Evolutionary conservation across 108 stramenopile species (phyloP).

Genomic region (Nannochloropsis gaditana): DNA sequence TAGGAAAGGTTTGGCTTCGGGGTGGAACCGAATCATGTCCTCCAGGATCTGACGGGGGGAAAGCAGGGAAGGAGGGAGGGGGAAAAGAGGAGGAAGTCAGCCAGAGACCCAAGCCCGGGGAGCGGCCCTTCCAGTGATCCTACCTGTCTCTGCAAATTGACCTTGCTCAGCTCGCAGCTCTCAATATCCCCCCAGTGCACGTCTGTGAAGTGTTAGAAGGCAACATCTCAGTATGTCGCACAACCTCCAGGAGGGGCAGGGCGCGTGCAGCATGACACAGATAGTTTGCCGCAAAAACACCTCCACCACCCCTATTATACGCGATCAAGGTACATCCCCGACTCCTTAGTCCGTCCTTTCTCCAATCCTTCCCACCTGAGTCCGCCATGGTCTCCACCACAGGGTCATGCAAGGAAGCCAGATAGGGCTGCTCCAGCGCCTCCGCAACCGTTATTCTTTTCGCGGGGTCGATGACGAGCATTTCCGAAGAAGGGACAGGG

Average conservation of each 20-base stretch:
- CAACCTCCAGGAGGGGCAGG: too few species aligned
- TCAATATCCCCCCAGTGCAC: conserved; percentile 47
- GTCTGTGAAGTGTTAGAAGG: background rate
- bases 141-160: conserved; percentile 32
- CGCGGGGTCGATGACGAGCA: conserved; percentile 80
- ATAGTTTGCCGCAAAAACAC: too few species aligned
- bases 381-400: conserved; percentile 46
- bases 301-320: too few species aligned
- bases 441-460: conserved; percentile 76
- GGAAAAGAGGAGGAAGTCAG: background rate
- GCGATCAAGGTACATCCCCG: too few species aligned
- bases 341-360: too few species aligned
- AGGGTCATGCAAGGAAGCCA: conserved; percentile 51
- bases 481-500: conserved; percentile 70
- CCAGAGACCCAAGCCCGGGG: background rate
- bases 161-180: conserved; percentile 45
- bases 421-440: conserved; percentile 67
- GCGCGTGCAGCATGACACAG: too few species aligned
- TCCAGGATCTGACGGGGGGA: conserved; percentile 31
- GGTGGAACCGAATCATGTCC: conserved; percentile 41
- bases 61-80: background rate
- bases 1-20: conserved; percentile 31
- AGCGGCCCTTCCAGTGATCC: background rate
- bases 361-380: background rate
- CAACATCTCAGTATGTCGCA: too few species aligned